Evolutionary conservation across 1,284 basidiomycete genomes (phyloP), one percentile per base, ranked within the genome.

Genomic region (Apiotrichum porosum): DNA sequence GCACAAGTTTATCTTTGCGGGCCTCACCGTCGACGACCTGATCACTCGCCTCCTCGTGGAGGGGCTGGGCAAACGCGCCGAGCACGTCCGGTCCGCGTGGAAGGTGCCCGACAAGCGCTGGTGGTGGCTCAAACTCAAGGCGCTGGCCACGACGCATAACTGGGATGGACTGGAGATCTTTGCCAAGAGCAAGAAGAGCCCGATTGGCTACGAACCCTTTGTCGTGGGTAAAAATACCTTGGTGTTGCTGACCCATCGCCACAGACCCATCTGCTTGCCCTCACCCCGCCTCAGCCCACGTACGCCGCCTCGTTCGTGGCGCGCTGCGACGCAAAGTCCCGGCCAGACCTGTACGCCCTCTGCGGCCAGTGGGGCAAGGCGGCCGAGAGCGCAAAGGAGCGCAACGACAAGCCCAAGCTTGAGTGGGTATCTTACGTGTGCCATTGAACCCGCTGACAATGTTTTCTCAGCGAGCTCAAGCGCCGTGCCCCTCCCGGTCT

Each of bases 141-240:
- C 89, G 0, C 72, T 95, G 44, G 84, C 85, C 3, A 76, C 80
- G n/a, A 76, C 80, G 10, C 78, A 82, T 46, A 88, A 94, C 68
- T 95, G 91, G 72, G 85, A 89, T 28, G 83, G 79, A 1, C 77
- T 97, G 6, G 90, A 95, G 47, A 65, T 78, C 0, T 93, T 95
- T 66, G 81, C 89, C 0, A 85, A 83, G 60, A 84, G 83, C 37
- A 91, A 84, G 69, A 83, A 88, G 59, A 90, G 86, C 67, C 93
- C 95, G 1, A 95, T 97, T 53, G 94, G 95, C 3, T 97, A 93
- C 64, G 90, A 94, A 67, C 82, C 87, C 0, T 95, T 94, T 68
- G 92, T 95, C 17, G 83, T 81, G 41, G 83, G 89, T 67, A 12
- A 9, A 21, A n/a, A 9, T 13, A 6, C 2, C 34, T 3, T 21